Conservation (phyloP, 2,329 filamentous ascomycete species). For the Epichloe festucae region DNA sequence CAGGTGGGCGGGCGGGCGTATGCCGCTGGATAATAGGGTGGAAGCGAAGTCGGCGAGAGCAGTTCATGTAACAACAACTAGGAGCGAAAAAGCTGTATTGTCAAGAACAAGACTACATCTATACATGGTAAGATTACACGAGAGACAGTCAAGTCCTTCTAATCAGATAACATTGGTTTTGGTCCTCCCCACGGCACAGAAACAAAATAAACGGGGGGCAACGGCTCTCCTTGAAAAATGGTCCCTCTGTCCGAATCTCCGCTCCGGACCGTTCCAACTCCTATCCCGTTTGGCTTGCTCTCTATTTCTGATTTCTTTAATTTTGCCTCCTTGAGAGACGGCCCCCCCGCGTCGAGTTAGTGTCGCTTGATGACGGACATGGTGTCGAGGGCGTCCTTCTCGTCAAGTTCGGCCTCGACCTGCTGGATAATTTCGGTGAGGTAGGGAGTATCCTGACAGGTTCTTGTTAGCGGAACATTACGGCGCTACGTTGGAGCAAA, state of each 20-base stretch:
- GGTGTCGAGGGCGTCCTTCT: conserved; percentile 40
- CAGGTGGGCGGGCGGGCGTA: too few species aligned
- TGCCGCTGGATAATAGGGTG: too few species aligned
- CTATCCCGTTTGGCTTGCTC: neutral
- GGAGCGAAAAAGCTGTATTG: conserved; percentile 5
- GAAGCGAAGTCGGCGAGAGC: too few species aligned
- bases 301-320: neutral
- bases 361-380: conserved; percentile 38
- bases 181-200: neutral
- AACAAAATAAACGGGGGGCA: neutral
- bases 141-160: conserved; percentile 5
- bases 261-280: neutral
- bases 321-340: neutral
- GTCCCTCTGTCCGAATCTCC: neutral
- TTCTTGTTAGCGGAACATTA: neutral
- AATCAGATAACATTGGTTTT: neutral
- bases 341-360: conserved; percentile 12
- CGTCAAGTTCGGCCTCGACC: conserved; percentile 35
- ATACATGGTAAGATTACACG: conserved; percentile 9
- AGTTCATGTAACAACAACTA: neutral
- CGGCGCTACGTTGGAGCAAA: too few species aligned
- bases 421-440: conserved; percentile 39
- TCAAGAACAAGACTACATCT: conserved; percentile 6
- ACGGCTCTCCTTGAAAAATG: neutral
- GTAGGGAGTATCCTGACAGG: conserved; percentile 35